Percentiles rank a stretch among this genome's conserved stretches.
Evolutionary conservation across 2,329 filamentous ascomycete species (phyloP).

Genomic region (Talaromyces islandicus): DNA sequence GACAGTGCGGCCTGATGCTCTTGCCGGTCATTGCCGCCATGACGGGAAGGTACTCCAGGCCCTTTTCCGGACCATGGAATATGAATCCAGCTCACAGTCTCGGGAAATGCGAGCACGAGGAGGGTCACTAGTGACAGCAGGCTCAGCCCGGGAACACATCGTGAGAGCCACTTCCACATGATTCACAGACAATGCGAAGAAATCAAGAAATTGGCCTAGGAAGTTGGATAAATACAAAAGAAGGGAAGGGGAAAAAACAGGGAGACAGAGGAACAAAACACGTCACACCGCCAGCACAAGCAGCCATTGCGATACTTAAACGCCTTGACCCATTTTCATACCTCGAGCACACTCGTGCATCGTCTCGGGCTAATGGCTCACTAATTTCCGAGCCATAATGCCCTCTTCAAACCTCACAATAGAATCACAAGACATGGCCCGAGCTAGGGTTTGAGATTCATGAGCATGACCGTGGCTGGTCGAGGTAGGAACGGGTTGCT

Average conservation of each 20-base stretch:
- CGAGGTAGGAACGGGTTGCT: not conserved
- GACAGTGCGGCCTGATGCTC: conserved; percentile 11
- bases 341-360: not conserved
- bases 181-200: not conserved
- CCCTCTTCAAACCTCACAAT: not conserved
- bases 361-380: not conserved
- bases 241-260: not conserved
- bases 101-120: conserved; percentile 18
- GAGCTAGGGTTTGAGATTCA: not conserved
- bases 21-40: not conserved
- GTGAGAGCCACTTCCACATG: conserved; percentile 22
- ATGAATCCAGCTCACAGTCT: conserved; percentile 11
- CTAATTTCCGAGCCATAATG: not conserved
- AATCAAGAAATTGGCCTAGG: not conserved
- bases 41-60: conserved; percentile 4
- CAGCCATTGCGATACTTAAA: not conserved
- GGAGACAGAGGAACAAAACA: not conserved
- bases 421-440: not conserved
- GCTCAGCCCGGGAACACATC: conserved; percentile 26
- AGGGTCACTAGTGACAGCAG: conserved; percentile 19
- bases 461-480: not conserved
- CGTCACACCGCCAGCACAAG: not conserved
- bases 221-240: not conserved
- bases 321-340: not conserved
- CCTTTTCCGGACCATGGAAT: conserved; percentile 13